Evolutionary conservation across 352 stramenopile species (phyloP).

Genomic region (Thraustotheca clavata): DNA sequence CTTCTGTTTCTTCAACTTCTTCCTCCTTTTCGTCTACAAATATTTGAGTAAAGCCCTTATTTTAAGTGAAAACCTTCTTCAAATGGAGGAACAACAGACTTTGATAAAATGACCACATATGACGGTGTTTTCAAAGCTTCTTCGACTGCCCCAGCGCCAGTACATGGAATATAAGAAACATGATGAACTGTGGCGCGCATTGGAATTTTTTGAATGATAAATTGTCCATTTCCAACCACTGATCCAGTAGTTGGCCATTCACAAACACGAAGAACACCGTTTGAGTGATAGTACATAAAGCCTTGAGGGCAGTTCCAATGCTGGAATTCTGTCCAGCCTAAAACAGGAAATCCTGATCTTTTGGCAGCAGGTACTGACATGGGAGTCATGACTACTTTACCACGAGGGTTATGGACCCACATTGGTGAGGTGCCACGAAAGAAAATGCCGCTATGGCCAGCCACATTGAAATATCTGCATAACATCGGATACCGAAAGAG

Average conservation of each 20-base stretch:
- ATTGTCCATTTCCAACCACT: slow-evolving; percentile 46
- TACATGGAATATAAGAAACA: slow-evolving; percentile 66
- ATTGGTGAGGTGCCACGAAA: slow-evolving; percentile 78
- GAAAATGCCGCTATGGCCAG: slow-evolving; percentile 77
- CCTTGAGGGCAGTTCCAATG: slow-evolving; percentile 84
- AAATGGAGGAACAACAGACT: background rate
- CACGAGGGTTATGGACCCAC: slow-evolving; percentile 72
- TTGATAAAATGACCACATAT: slow-evolving; percentile 50
- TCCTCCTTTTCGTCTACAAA: slow-evolving; percentile 37
- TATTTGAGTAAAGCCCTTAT: background rate
- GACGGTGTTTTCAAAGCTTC: slow-evolving; percentile 68
- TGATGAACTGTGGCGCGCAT: slow-evolving; percentile 71
- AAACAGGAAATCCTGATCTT: slow-evolving; percentile 58
- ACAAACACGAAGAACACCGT: slow-evolving; percentile 65
- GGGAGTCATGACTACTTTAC: slow-evolving; percentile 50
- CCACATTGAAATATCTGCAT: slow-evolving; percentile 71
- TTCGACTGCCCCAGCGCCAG: slow-evolving; percentile 62
- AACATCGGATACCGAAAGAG: slow-evolving; percentile 85
- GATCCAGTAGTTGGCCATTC: slow-evolving; percentile 70
- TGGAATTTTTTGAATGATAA: slow-evolving; percentile 72
- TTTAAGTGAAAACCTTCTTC: slow-evolving; percentile 9
- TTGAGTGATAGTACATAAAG: slow-evolving; percentile 85
- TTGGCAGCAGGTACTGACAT: slow-evolving; percentile 57
- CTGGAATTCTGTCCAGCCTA: slow-evolving; percentile 81
- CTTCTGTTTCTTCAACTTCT: slow-evolving; percentile 25